Percentiles rank a stretch among this genome's conserved stretches.
Evolutionary conservation across 345 rosid species (phyloP).

Genomic region (Excoecaria cochinchinensis): DNA sequence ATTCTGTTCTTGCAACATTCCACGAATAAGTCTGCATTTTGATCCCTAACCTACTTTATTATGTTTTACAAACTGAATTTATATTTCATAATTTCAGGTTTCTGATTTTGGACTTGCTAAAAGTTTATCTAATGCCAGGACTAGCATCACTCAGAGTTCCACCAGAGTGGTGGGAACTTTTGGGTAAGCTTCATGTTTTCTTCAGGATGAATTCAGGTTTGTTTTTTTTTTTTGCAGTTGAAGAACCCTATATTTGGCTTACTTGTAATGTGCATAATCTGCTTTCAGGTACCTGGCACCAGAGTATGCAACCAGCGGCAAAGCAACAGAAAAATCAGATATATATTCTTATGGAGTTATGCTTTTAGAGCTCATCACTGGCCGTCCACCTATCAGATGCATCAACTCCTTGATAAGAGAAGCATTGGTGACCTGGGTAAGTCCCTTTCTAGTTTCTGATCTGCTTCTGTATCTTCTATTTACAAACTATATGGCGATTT

Average conservation of each 20-base stretch:
- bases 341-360: constrained; percentile 18
- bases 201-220: no score
- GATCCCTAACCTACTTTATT: background rate
- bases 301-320: constrained; percentile 27
- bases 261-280: background rate
- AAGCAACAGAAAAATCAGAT: constrained; percentile 22
- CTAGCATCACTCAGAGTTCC: constrained; percentile 15
- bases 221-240: no score
- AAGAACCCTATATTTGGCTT: background rate
- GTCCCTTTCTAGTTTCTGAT: background rate
- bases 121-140: constrained; percentile 14
- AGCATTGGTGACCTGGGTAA: constrained; percentile 23
- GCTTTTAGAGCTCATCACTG: constrained; percentile 28
- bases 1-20: background rate
- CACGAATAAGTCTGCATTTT: background rate
- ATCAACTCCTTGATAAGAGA: background rate
- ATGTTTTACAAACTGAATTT: background rate
- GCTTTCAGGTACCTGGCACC: constrained; percentile 21
- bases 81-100: constrained; percentile 14
- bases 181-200: constrained; percentile 11
- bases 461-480: background rate
- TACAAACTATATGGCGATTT: background rate
- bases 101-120: constrained; percentile 31
- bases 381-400: constrained; percentile 16
- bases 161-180: constrained; percentile 31